Percentiles rank a stretch among this genome's conserved stretches.
phyloP scores from a whole-genome alignment of 2,329 filamentous ascomycete species.

The Cytospora mali region DNA sequence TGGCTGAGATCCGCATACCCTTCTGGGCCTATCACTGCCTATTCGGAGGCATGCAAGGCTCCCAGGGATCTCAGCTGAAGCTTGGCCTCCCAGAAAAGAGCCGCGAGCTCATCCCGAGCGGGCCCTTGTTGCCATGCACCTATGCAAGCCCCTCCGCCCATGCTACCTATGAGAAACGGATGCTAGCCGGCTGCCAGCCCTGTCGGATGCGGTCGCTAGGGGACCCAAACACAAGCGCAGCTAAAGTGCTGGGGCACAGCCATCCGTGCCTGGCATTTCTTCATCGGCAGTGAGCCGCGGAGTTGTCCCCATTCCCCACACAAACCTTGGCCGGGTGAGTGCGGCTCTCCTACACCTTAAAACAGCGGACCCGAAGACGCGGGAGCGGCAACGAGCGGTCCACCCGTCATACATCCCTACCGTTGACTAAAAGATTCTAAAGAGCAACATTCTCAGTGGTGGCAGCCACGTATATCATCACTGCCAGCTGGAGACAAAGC shows the following conservation, averaged over 20 bases:
- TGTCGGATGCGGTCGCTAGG: too few relatives aligned
- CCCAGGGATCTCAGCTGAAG: background rate
- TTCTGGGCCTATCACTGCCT: too few relatives aligned
- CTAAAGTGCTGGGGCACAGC: background rate
- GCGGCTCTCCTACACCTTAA: slow-evolving; percentile 5
- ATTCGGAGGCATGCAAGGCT: too few relatives aligned
- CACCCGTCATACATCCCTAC: background rate
- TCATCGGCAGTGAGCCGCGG: slow-evolving; percentile 9
- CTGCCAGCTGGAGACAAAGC: background rate
- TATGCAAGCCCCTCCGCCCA: too few relatives aligned
- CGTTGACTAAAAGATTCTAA: background rate
- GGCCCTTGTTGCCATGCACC: background rate
- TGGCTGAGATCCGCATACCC: slow-evolving; percentile 1
- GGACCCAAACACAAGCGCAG: background rate
- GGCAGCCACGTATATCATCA: background rate
- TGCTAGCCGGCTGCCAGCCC: background rate
- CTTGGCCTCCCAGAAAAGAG: background rate
- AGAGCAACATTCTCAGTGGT: background rate
- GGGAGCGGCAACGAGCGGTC: slow-evolving; percentile 11
- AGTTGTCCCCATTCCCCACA: slow-evolving; percentile 4
- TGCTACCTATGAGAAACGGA: background rate
- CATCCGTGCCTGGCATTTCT: background rate
- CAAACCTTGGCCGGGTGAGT: background rate
- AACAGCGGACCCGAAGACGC: slow-evolving; percentile 14
- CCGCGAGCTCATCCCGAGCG: background rate